Evolutionary conservation across 2,329 filamentous ascomycete species (phyloP).

Genomic region (Aspergillus ibericus): DNA sequence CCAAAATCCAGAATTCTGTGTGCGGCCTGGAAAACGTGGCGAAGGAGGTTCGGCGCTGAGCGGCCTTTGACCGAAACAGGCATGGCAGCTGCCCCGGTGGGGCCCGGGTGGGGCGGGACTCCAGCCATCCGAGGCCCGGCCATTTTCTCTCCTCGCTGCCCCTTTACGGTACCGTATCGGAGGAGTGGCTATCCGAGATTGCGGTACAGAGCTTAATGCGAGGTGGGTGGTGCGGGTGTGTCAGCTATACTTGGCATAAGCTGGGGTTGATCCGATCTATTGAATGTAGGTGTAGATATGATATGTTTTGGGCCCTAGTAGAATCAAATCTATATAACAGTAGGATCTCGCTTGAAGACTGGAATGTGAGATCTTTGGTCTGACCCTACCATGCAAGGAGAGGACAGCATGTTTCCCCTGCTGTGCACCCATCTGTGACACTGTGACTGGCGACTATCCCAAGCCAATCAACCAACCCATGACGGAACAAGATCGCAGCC

Average conservation of each 20-base stretch:
- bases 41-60: background rate
- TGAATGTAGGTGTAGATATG: too few species aligned
- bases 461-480: too few species aligned
- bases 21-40: conserved; percentile 3
- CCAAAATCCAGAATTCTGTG: background rate
- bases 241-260: conserved; percentile 1
- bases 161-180: conserved; percentile 19
- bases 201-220: background rate
- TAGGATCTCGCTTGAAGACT: too few species aligned
- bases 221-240: too few species aligned
- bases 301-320: too few species aligned
- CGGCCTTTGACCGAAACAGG: background rate
- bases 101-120: conserved; percentile 18
- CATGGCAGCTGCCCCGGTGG: conserved; percentile 1
- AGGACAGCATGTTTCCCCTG: too few species aligned
- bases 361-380: too few species aligned
- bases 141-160: background rate
- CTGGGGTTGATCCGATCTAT: background rate
- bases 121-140: conserved; percentile 17
- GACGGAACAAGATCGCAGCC: background rate
- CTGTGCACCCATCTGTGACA: too few species aligned
- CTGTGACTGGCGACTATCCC: too few species aligned
- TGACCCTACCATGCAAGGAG: too few species aligned
- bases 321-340: too few species aligned
- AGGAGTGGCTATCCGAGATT: conserved; percentile 9